phyloP scores from a whole-genome alignment of 1,284 basidiomycete species.

The Microbotryomycetes sp. region DNA sequence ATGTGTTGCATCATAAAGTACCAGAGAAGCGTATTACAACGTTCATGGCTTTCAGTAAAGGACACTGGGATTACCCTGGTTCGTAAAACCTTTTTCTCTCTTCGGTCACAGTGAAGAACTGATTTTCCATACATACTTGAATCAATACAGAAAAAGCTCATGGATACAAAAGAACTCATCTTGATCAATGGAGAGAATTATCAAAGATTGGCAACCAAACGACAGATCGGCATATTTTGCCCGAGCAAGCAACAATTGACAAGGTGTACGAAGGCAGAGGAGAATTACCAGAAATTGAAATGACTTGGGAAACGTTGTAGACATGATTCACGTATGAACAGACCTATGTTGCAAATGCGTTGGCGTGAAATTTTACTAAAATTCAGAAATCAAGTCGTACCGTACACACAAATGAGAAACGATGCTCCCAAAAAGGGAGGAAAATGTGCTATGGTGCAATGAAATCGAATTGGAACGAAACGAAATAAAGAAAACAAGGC shows the following conservation, averaged over 20 bases:
- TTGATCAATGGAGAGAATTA: constrained; percentile 39
- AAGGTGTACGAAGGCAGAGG: constrained; percentile 36
- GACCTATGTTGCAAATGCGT: no score
- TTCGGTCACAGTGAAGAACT: no score
- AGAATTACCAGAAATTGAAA: constrained; percentile 39
- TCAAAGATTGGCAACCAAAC: constrained; percentile 38
- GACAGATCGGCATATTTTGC: constrained; percentile 34
- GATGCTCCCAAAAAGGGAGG: no score
- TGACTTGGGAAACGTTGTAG: constrained; percentile 23
- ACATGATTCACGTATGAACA: no score
- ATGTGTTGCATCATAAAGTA: not conserved
- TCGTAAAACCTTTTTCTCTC: not conserved
- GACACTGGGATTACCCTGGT: constrained; percentile 40
- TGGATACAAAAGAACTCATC: constrained; percentile 40
- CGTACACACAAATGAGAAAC: no score
- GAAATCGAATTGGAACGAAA: no score
- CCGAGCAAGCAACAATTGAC: constrained; percentile 41
- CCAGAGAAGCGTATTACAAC: constrained; percentile 37
- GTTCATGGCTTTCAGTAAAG: constrained; percentile 38
- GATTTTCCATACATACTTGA: no score
- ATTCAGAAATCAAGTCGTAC: no score
- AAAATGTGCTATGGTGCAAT: no score
- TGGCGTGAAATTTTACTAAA: no score
- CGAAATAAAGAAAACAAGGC: no score
- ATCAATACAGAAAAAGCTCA: constrained; percentile 25